phyloP scores from a whole-genome alignment of 169 alveolate species.

The Plasmodium reichenowi region DNA sequence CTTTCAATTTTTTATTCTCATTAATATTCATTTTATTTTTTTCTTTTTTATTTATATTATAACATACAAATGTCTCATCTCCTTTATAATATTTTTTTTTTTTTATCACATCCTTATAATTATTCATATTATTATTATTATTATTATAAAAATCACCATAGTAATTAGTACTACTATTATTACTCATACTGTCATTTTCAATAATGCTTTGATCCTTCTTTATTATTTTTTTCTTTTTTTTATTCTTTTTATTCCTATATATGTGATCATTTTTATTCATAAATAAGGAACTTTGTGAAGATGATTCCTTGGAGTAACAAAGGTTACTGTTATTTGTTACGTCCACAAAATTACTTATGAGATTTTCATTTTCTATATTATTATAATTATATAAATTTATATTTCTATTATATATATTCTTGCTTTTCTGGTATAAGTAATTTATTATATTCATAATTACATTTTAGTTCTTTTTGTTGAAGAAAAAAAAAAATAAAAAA shows the following conservation, averaged over 20 bases:
- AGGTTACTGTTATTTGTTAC: constrained; percentile 26
- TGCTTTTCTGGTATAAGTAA: constrained; percentile 66
- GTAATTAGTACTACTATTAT: background rate
- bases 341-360: constrained; percentile 46
- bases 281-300: constrained; percentile 19
- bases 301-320: constrained; percentile 22
- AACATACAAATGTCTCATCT: background rate
- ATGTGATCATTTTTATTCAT: background rate
- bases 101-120: background rate
- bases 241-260: constrained; percentile 5
- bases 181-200: too few relatives aligned
- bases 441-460: constrained; percentile 76
- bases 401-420: constrained; percentile 60
- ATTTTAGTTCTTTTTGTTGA: constrained; percentile 5
- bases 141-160: background rate
- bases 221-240: background rate
- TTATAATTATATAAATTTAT: constrained; percentile 46
- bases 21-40: background rate
- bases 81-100: background rate
- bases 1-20: background rate
- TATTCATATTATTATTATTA: background rate
- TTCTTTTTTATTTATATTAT: background rate
- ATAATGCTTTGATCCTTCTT: background rate
- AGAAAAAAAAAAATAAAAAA: background rate
- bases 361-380: constrained; percentile 71